Evolutionary conservation across 2,329 filamentous ascomycete species (phyloP), one percentile per base, ranked within the genome.

Genomic region (Penicillium aurantiogriseum): DNA sequence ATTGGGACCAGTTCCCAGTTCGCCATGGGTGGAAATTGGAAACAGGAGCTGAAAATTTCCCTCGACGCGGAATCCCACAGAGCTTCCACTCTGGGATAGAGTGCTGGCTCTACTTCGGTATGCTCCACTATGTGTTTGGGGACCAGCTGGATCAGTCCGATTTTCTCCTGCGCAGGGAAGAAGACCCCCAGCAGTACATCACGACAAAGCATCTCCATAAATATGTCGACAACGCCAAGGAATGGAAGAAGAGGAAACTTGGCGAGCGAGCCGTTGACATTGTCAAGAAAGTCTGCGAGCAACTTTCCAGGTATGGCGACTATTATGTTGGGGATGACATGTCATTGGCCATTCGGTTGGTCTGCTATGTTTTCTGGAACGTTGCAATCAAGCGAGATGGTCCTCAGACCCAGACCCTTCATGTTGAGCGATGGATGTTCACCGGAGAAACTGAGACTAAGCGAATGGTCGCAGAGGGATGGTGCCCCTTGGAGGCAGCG

Each of bases 31-130:
- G 46, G 46, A 49, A n/a, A 38, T 27, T 25, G 10, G 31, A 48
- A 36, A 36, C 31, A 35, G 46, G 31, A 27, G 15, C 5, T 9
- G 21, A 49, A 25, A 49, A 3, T 17, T 27, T 38, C 17, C 46
- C 31, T 38, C 8, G 1, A 25, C 17, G 17, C 2, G 1, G 2
- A 38, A 27, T 25, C 8, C 46, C 46, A 23, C 10, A 19, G 21
- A 15, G 5, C 9, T 49, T 27, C 42, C 33, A 48, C 25, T 40
- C 51, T 13, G 38, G 23, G 3, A 40, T 56, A 19, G 58, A 58
- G 29, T 52, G 56, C 25, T 60, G 58, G 58, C 58, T 60, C 8
- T 60, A 60, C 42, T 60, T 58, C 6, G 58, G 58, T 17, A 57
- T 56, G 46, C 42, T 59, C 15, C 35, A 43, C 35, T 29, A 52